Evolutionary conservation across 805 yeast species (phyloP).

Genomic region (Yarrowia sp.): DNA sequence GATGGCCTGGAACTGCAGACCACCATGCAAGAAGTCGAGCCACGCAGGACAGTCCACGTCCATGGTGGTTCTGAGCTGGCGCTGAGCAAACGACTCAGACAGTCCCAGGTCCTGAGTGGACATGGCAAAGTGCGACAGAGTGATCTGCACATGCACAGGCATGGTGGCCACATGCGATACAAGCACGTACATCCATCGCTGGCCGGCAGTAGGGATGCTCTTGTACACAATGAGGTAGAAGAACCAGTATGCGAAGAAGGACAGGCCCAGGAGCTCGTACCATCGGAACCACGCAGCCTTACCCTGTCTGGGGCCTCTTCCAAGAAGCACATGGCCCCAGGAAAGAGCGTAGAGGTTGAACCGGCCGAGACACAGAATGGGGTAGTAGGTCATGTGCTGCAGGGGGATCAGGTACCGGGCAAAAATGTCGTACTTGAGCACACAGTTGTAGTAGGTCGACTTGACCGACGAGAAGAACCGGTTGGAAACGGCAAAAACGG

Average conservation of each 20-base stretch:
- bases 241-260: conserved; percentile 80
- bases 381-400: conserved; percentile 77
- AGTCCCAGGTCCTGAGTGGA: conserved; percentile 86
- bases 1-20: conserved; percentile 88
- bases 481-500: conserved; percentile 85
- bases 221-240: conserved; percentile 67
- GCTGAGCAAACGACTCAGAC: conserved; percentile 76
- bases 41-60: conserved; percentile 93
- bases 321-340: conserved; percentile 76
- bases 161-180: conserved; percentile 81
- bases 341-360: conserved; percentile 83
- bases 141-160: conserved; percentile 94
- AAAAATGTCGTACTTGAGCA: conserved; percentile 68
- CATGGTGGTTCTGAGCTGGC: conserved; percentile 91
- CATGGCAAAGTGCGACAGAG: conserved; percentile 91
- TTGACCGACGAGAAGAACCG: conserved; percentile 71
- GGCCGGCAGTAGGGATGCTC: conserved; percentile 59
- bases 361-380: conserved; percentile 80
- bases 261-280: conserved; percentile 73
- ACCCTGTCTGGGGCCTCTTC: conserved; percentile 80
- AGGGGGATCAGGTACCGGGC: conserved; percentile 66
- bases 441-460: conserved; percentile 79
- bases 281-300: conserved; percentile 87
- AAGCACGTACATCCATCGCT: conserved; percentile 66
- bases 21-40: conserved; percentile 92